phyloP scores from a whole-genome alignment of 306 rosid genomes.

The Prunus mira region DNA sequence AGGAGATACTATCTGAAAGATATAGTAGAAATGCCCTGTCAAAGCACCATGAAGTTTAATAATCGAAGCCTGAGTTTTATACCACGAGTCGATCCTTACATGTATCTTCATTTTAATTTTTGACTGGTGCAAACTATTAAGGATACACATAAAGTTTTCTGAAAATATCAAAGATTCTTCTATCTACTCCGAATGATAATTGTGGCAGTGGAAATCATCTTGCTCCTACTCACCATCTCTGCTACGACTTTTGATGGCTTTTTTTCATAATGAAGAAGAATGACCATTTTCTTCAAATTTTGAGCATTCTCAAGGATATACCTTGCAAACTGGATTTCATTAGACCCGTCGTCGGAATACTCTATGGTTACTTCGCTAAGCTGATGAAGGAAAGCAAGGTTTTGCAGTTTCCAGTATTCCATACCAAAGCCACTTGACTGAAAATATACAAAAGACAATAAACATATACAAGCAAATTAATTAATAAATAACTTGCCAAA shows the following conservation, averaged over 20 bases:
- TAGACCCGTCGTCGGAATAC: not conserved
- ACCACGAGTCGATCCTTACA: too few species aligned
- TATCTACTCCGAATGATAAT: not conserved
- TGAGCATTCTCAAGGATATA: not conserved
- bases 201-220: not conserved
- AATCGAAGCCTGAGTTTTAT: too few species aligned
- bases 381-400: not conserved
- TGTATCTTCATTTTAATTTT: too few species aligned
- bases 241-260: not conserved
- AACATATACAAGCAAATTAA: not conserved
- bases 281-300: slow-evolving; percentile 10
- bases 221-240: not conserved
- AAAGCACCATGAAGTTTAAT: not conserved
- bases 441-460: not conserved
- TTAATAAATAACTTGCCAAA: not conserved
- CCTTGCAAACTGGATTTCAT: not conserved
- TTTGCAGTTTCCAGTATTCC: slow-evolving; percentile 2
- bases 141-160: too few species aligned
- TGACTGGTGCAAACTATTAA: too few species aligned
- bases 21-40: not conserved
- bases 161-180: too few species aligned
- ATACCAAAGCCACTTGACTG: not conserved
- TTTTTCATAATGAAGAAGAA: not conserved
- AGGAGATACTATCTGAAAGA: not conserved
- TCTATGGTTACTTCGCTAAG: not conserved